Base-by-base conservation (phyloP, 139 green algal genomes). In the Penium margaritaceum region DNA sequence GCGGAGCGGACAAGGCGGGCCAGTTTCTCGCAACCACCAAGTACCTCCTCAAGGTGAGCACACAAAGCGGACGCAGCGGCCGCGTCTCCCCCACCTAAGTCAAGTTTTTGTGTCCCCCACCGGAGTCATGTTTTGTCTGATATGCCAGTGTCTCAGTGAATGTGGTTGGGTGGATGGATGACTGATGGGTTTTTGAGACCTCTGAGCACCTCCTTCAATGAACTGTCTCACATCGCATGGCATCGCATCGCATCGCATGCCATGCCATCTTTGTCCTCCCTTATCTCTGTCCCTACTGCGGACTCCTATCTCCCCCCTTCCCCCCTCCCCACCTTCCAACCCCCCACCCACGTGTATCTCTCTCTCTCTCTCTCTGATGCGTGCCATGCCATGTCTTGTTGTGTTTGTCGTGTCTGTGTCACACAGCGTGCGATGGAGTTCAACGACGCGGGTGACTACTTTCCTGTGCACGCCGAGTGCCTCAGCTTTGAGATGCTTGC, bases 391-490 rank as follows among this genome's bases (percentile, higher is more conserved):
- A n/a, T 32, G 4, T 58, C 7, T 2, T 1, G 27, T 14, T 58
- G 14, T 19, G 47, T 29, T 5, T 30, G 47, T 5, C 37, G 7
- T 27, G 37, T 57, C 5, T 72, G 35, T 24, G 2, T 1, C 33
- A 34, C 38, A 36, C 72, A 79, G 54, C 39, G 74, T 19, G 78
- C 78, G 36, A 43, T 80, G 32, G 63, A 19, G 0, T 46, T 27
- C 0, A 84, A 84, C 32, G 66, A 79, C 46, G n/a, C 19, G 7
- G 78, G 78, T 12, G 67, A 77, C 44, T 77, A 77, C 54, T 85
- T 85, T 30, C 79, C 79, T 15, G 33, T 85, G 24, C 70, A 85
- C 30, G 79, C 65, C 27, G 79, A 80, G 41, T 85, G 79, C 77
- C 62, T 84, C 24, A 80, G 79, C 36, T 74, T 85, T 19, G 79